A percentile compares a stretch with the other conserved stretches of the same genome.
Conservation (phyloP, 1,139 yeast genomes). For the Debaryomyces coudertii region DNA sequence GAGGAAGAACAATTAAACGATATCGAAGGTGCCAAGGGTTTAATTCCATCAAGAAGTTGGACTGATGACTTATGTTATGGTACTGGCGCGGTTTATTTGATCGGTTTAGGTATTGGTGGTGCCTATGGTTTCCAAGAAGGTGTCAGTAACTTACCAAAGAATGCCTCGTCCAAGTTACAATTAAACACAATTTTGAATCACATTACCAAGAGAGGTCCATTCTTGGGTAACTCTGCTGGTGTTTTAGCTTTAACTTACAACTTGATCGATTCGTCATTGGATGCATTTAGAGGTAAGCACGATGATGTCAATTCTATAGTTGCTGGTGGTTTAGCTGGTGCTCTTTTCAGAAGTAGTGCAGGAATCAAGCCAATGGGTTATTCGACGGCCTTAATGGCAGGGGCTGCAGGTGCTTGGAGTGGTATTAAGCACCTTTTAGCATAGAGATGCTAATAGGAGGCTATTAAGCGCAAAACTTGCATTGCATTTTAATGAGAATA, state of each 20-base stretch:
- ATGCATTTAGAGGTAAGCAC: constrained; percentile 81
- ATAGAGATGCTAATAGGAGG: constrained; percentile 13
- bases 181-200: constrained; percentile 89
- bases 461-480: constrained; percentile 6
- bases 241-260: constrained; percentile 89
- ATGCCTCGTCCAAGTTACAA: constrained; percentile 75
- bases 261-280: constrained; percentile 78
- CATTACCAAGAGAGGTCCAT: constrained; percentile 94
- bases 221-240: constrained; percentile 92
- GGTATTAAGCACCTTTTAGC: constrained; percentile 62
- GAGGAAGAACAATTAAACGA: constrained; percentile 76
- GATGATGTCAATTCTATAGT: constrained; percentile 81
- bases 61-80: constrained; percentile 97
- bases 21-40: constrained; percentile 85
- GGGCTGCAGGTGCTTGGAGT: constrained; percentile 94
- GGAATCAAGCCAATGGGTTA: constrained; percentile 89
- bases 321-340: constrained; percentile 94
- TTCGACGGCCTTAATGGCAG: constrained; percentile 82
- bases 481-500: constrained; percentile 8
- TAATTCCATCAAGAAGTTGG: constrained; percentile 96
- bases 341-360: constrained; percentile 81
- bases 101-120: constrained; percentile 84
- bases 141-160: constrained; percentile 68
- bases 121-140: constrained; percentile 88
- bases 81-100: constrained; percentile 88